A percentile compares a stretch with the other conserved stretches of the same genome.
phyloP scores from a whole-genome alignment of 768 basidiomycete species.

The Leucocoprinus leucothites region DNA sequence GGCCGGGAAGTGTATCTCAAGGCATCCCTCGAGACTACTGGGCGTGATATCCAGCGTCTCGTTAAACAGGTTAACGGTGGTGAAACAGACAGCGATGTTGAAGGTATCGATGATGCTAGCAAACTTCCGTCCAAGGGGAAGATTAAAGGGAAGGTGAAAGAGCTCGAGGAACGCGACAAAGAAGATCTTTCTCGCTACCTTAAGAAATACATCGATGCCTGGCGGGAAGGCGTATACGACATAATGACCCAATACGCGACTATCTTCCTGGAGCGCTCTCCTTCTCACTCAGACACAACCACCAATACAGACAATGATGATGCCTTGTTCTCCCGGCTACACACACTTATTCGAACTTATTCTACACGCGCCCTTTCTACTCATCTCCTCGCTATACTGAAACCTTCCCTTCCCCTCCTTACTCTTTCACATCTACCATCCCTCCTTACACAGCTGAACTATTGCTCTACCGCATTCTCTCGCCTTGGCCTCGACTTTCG shows the following conservation, averaged over 20 bases:
- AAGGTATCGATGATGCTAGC: not conserved
- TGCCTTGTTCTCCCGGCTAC: slow-evolving; percentile 30
- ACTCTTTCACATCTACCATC: slow-evolving; percentile 69
- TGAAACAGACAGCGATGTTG: not conserved
- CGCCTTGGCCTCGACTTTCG: slow-evolving; percentile 93
- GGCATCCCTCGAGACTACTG: slow-evolving; percentile 50
- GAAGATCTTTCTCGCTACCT: slow-evolving; percentile 77
- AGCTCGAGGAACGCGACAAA: slow-evolving; percentile 54
- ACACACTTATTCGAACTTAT: slow-evolving; percentile 61
- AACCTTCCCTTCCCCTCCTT: slow-evolving; percentile 57
- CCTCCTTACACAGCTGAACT: slow-evolving; percentile 88
- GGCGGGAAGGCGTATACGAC: slow-evolving; percentile 92
- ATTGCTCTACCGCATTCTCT: slow-evolving; percentile 88
- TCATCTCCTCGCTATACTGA: slow-evolving; percentile 67
- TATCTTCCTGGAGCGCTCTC: slow-evolving; percentile 76
- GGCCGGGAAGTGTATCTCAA: slow-evolving; percentile 62
- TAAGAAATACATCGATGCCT: slow-evolving; percentile 84
- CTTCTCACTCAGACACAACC: slow-evolving; percentile 21
- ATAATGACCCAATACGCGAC: slow-evolving; percentile 86
- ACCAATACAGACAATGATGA: slow-evolving; percentile 19
- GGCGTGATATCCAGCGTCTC: slow-evolving; percentile 42
- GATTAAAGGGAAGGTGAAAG: slow-evolving; percentile 21
- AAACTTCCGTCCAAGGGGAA: slow-evolving; percentile 14
- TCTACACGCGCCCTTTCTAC: slow-evolving; percentile 56
- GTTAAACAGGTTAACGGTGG: slow-evolving; percentile 17